Evolutionary conservation across 371 early-diverging fungal species (phyloP).

Genomic region (Lichtheimia ramosa): DNA sequence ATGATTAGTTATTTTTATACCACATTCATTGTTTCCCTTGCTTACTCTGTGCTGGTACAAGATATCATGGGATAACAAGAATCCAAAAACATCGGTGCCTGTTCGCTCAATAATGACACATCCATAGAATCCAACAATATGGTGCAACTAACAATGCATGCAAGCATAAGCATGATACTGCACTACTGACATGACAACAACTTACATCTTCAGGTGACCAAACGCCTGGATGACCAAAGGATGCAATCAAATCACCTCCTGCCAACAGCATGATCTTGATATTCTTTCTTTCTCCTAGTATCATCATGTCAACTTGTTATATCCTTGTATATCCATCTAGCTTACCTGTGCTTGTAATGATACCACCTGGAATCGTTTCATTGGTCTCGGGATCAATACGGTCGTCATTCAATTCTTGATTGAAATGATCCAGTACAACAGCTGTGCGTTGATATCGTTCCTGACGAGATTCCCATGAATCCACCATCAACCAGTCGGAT

Average conservation of each 20-base stretch:
- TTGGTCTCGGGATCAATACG: too few relatives aligned
- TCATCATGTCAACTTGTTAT: background rate
- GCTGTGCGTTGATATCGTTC: conserved; percentile 84
- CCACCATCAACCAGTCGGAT: conserved; percentile 94
- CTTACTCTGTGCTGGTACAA: conserved; percentile 82
- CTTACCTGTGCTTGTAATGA: conserved; percentile 24
- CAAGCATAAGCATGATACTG: background rate
- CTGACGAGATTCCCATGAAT: conserved; percentile 92
- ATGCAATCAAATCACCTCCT: conserved; percentile 96
- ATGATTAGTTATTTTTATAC: conserved; percentile 3
- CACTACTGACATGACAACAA: background rate
- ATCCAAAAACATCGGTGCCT: conserved; percentile 91
- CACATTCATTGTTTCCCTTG: background rate
- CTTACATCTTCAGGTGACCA: conserved; percentile 92
- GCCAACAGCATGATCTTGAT: conserved; percentile 92
- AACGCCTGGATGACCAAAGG: conserved; percentile 89
- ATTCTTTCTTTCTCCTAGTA: conserved; percentile 48
- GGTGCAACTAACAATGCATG: conserved; percentile 74
- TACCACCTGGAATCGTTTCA: conserved; percentile 48
- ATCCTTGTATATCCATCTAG: too few relatives aligned
- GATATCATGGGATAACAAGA: conserved; percentile 86
- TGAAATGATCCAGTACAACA: conserved; percentile 92
- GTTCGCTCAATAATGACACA: conserved; percentile 95
- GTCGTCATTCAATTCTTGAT: conserved; percentile 75
- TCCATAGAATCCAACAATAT: conserved; percentile 90